phyloP scores from a whole-genome alignment of 768 basidiomycete genomes.

The Termitomyces sp. region DNA sequence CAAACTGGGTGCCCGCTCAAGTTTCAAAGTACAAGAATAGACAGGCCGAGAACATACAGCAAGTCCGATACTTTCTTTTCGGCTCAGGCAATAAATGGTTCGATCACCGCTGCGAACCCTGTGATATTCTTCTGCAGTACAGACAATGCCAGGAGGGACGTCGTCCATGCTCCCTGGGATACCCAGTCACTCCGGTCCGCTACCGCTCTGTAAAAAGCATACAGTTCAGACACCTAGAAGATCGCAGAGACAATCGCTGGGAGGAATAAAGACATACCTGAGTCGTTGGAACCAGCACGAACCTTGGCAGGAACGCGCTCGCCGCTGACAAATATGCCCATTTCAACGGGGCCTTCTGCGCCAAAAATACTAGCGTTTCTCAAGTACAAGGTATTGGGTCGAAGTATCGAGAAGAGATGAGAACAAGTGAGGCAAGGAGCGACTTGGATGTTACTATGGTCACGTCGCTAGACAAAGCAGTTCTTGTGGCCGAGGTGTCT shows the following conservation, averaged over 20 bases:
- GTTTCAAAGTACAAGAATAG: not conserved
- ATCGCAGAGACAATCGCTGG: not conserved
- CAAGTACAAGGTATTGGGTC: too few relatives aligned
- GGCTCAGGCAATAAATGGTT: not conserved
- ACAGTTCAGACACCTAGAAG: not conserved
- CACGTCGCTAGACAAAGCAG: not conserved
- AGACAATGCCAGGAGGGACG: not conserved
- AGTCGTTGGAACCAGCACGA: not conserved
- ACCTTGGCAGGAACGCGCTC: not conserved
- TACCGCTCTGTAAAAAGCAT: not conserved
- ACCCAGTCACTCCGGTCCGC: not conserved
- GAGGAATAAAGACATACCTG: not conserved
- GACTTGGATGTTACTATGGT: not conserved
- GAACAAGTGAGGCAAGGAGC: not conserved
- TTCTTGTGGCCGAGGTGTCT: not conserved
- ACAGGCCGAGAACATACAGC: not conserved
- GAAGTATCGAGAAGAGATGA: not conserved
- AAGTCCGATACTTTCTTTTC: not conserved
- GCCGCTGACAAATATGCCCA: not conserved
- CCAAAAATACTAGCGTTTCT: too few relatives aligned
- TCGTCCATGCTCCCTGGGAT: not conserved
- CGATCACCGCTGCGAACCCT: not conserved
- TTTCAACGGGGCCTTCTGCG: not conserved
- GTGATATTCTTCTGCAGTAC: not conserved
- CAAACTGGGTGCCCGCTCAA: not conserved